These are phyloP conservation scores for Fraxinus americana DNA, from an alignment of 257 asterid species.

Conservation along the genomic window DNA sequence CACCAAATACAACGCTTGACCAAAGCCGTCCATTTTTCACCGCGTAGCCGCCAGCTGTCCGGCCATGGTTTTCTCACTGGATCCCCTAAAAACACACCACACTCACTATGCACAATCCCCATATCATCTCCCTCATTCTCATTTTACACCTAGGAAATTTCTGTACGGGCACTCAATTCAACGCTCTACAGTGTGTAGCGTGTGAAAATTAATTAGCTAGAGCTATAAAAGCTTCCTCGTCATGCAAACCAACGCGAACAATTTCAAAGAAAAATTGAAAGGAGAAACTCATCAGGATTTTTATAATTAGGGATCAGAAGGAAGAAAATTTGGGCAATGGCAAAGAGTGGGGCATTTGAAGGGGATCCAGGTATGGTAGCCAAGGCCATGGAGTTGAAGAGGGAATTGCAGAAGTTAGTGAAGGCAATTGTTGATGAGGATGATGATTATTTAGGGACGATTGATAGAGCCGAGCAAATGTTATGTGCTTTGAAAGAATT, in stretches of 20 bases:
- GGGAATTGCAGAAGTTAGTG: slow-evolving; percentile 43
- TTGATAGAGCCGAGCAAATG: slow-evolving; percentile 38
- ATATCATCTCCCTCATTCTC: slow-evolving; percentile 24
- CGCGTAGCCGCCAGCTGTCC: slow-evolving; percentile 66
- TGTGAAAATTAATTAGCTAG: neutral
- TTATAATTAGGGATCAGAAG: too few relatives aligned
- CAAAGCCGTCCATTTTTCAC: too few relatives aligned
- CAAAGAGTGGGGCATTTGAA: slow-evolving; percentile 45
- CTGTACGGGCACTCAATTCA: slow-evolving; percentile 13
- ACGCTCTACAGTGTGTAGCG: neutral
- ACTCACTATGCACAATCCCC: slow-evolving; percentile 6
- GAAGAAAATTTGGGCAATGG: slow-evolving; percentile 42
- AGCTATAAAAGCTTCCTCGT: neutral
- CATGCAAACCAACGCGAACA: neutral
- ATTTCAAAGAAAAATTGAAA: neutral
- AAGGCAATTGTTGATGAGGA: slow-evolving; percentile 35
- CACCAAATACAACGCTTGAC: too few relatives aligned
- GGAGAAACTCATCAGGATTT: too few relatives aligned
- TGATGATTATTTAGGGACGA: slow-evolving; percentile 29
- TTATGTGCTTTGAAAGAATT: slow-evolving; percentile 35
- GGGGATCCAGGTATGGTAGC: slow-evolving; percentile 29
- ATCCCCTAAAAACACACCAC: neutral
- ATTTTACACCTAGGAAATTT: slow-evolving; percentile 27
- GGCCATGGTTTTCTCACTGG: neutral
- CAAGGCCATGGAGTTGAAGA: slow-evolving; percentile 39